A percentile compares a stretch with the other conserved stretches of the same genome.
Evolutionary conservation across 805 yeast species (phyloP).

Genomic region (Kodamaea hsintzibuensis): DNA sequence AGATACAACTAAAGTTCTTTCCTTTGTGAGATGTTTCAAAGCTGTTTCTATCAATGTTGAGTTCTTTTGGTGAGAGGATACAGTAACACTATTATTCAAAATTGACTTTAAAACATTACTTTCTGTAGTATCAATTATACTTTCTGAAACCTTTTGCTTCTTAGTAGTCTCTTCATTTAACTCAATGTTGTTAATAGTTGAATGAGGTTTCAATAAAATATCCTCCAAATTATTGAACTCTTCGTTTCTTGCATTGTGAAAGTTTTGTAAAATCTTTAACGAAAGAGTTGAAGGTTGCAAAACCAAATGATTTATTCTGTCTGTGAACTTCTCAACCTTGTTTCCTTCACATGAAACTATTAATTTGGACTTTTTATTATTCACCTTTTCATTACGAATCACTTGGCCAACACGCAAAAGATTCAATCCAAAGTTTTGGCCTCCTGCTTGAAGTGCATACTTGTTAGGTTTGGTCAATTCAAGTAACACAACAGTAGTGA

Average conservation of each 20-base stretch:
- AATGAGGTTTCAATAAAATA: not conserved
- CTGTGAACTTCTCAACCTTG: slow-evolving; percentile 11
- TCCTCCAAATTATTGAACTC: not conserved
- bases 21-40: slow-evolving; percentile 4
- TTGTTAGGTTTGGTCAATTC: slow-evolving; percentile 30
- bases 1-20: slow-evolving; percentile 16
- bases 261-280: not conserved
- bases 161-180: not conserved
- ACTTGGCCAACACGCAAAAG: slow-evolving; percentile 16
- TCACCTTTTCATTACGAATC: not conserved
- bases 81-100: not conserved
- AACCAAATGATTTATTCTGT: slow-evolving; percentile 10
- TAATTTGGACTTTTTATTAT: not conserved
- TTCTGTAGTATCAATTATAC: not conserved
- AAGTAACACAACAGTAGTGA: slow-evolving; percentile 18
- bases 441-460: slow-evolving; percentile 19
- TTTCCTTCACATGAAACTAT: not conserved
- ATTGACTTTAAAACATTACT: not conserved
- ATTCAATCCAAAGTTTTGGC: slow-evolving; percentile 24
- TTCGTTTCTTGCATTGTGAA: not conserved
- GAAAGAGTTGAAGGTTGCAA: not conserved
- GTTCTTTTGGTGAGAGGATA: not conserved
- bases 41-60: not conserved
- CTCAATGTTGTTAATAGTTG: not conserved
- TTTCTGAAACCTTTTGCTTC: not conserved